These are phyloP conservation scores for Pholiota microspora DNA, from an alignment of 768 basidiomycete genomes.

Conservation along the genomic window DNA sequence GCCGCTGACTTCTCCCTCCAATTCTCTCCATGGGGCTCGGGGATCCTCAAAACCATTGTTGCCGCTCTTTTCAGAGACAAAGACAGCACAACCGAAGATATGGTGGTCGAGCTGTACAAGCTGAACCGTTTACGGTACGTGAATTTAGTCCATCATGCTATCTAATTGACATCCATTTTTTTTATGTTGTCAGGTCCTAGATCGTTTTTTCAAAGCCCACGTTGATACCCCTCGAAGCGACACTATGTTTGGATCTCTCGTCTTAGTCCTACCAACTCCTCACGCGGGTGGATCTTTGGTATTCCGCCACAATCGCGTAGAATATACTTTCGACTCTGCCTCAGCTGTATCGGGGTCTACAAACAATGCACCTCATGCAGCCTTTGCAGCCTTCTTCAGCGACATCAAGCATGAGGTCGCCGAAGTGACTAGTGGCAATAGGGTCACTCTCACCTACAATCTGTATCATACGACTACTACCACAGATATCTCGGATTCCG, in stretches of 20 bases:
- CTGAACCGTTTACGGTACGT: not conserved
- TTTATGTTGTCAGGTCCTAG: constrained; percentile 27
- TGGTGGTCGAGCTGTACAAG: not conserved
- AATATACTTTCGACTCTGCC: not conserved
- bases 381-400: constrained; percentile 34
- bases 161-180: not conserved
- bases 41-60: not conserved
- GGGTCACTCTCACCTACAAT: constrained; percentile 42
- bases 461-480: not conserved
- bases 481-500: not conserved
- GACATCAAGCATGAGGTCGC: constrained; percentile 42
- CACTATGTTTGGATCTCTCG: constrained; percentile 48
- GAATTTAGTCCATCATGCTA: not conserved
- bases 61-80: not conserved
- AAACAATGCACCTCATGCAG: constrained; percentile 21
- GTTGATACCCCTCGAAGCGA: constrained; percentile 40
- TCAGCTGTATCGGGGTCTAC: not conserved
- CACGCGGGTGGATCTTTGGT: constrained; percentile 15
- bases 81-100: not conserved
- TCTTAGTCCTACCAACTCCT: constrained; percentile 39
- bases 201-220: constrained; percentile 45
- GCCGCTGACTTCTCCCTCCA: not conserved
- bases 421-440: constrained; percentile 32
- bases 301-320: not conserved
- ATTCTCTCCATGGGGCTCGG: not conserved